phyloP scores from a whole-genome alignment of 805 yeast genomes.

The Wickerhamomyces xylosicus region DNA sequence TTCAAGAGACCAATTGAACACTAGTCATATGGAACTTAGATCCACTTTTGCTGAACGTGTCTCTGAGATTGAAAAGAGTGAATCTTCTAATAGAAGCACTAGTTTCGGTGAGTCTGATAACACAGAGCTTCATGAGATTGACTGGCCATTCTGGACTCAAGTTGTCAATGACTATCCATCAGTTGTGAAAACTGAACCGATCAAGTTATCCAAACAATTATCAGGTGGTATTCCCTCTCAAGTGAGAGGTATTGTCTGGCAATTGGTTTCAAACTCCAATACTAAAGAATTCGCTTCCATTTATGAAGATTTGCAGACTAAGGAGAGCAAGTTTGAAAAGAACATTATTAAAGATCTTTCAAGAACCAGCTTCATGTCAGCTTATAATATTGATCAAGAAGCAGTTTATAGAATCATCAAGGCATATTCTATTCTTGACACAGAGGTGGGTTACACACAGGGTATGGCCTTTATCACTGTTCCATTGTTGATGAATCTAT shows the following conservation, averaged over 20 bases:
- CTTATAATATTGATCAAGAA: slow-evolving; percentile 40
- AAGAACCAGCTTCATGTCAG: slow-evolving; percentile 73
- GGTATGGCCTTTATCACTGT: slow-evolving; percentile 94
- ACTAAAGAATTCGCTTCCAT: slow-evolving; percentile 29
- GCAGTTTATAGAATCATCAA: slow-evolving; percentile 68
- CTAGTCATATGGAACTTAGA: slow-evolving; percentile 36
- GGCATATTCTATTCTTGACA: slow-evolving; percentile 77
- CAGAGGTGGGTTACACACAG: slow-evolving; percentile 95
- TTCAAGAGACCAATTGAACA: slow-evolving; percentile 40
- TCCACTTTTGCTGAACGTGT: slow-evolving; percentile 15
- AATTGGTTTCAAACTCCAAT: slow-evolving; percentile 72
- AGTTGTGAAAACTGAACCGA: slow-evolving; percentile 54
- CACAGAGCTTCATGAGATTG: slow-evolving; percentile 30
- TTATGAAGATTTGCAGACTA: slow-evolving; percentile 32
- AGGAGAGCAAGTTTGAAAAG: slow-evolving; percentile 57
- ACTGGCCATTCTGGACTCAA: slow-evolving; percentile 84
- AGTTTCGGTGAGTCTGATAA: slow-evolving; percentile 19
- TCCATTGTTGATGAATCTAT: slow-evolving; percentile 74
- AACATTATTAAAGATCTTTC: slow-evolving; percentile 74
- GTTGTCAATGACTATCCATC: slow-evolving; percentile 70
- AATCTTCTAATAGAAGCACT: neutral
- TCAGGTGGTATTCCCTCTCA: slow-evolving; percentile 76
- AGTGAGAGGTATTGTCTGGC: slow-evolving; percentile 89
- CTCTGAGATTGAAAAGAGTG: slow-evolving; percentile 9
- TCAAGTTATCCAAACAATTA: slow-evolving; percentile 48